Evolutionary conservation across 805 yeast genomes (phyloP), one percentile per base, ranked within the genome.

Genomic region (Yarrowia phangngaensis): DNA sequence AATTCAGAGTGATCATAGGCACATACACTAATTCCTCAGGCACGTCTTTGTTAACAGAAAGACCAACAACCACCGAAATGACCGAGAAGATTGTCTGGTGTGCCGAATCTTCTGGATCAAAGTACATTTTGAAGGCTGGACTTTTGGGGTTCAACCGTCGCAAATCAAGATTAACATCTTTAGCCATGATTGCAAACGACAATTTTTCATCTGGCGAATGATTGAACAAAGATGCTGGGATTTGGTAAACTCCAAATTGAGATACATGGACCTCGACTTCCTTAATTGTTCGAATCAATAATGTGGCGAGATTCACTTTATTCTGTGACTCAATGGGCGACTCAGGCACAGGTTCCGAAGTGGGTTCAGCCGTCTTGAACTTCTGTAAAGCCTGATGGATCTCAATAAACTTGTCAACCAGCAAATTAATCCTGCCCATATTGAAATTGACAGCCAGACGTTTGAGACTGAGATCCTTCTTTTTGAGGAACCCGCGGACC

Each of bases 41-140:
- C 3, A 40, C 47, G 13, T 50, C 52, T 28, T 52, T 52, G 24
- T 61, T 63, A 9, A 50, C 51, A 23, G 59, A 63, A 15, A 68
- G 33, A 12, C 69, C 70, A 27, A 66, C 56, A 8, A 60, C 60
- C 22, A 65, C 36, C 3, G 70, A 62, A 12, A 64, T 59, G 3
- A 64, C 54, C 9, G 67, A 55, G 35, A 65, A 52, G 8, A 66
- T 57, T 8, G 66, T 62, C 55, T 69, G 72, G 52, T 69, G 72
- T 4, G 72, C 71, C n/a, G 58, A 51, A 29, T 65, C 70, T 15
- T 52, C 58, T 3, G 53, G 53, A 7, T 57, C 57, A 52, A 64
- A 69, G 28, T 60, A 53, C 52, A 69, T 58, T 53, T 64, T 60
- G 56, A 68, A 70, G 1, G 70, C 70, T 8, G 71, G 68, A 41